Evolutionary conservation across 331 rosid genomes (phyloP).

Genomic region (Spiraea crenata): DNA sequence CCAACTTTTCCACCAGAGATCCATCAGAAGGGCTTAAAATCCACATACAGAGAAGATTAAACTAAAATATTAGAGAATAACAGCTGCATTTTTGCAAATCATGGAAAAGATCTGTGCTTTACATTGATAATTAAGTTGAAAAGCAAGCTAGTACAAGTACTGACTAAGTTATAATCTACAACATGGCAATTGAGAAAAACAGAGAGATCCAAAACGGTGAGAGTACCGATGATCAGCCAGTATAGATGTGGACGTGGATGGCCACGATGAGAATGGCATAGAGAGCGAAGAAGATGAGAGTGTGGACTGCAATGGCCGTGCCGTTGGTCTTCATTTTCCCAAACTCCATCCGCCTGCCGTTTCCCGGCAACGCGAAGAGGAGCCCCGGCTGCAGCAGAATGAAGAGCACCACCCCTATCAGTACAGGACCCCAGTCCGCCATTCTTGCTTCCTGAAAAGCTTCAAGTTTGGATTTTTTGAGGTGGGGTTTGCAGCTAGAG

Average conservation of each 20-base stretch:
- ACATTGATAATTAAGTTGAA: background rate
- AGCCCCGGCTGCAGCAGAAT: conserved; percentile 89
- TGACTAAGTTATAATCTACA: background rate
- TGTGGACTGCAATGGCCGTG: conserved; percentile 78
- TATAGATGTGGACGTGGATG: conserved; percentile 73
- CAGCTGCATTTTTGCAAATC: background rate
- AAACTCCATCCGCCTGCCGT: conserved; percentile 65
- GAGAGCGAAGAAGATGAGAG: conserved; percentile 75
- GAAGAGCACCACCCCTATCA: conserved; percentile 83
- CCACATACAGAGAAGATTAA: background rate
- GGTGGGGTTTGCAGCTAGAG: background rate
- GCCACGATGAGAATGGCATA: conserved; percentile 73
- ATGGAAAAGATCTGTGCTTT: background rate
- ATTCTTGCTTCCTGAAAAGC: conserved; percentile 19
- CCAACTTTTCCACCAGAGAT: background rate
- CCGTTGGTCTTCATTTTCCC: conserved; percentile 95
- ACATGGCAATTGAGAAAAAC: background rate
- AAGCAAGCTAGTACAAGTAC: background rate
- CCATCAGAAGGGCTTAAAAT: background rate
- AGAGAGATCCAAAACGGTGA: background rate
- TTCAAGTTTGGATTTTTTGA: background rate
- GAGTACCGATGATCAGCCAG: conserved; percentile 47
- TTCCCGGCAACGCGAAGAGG: conserved; percentile 74
- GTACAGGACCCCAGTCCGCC: conserved; percentile 92
- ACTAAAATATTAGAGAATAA: background rate